These are phyloP conservation scores for Onygenales sp. DNA, from an alignment of 2,329 filamentous ascomycete genomes.

Conservation along the genomic window DNA sequence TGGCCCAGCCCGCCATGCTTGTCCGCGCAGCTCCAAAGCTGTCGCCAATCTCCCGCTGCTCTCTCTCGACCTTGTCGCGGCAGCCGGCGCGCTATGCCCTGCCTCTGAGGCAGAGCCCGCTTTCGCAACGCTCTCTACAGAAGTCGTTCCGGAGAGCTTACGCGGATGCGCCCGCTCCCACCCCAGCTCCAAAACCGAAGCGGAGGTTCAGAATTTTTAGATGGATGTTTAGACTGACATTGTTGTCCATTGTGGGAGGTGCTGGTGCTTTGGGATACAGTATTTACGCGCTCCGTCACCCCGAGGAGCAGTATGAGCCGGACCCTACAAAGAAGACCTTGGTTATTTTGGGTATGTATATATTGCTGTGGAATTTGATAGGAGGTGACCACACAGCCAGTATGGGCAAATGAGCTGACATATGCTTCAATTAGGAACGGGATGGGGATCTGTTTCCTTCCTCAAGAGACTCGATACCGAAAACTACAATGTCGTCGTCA, in stretches of 20 bases:
- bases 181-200: slow-evolving; percentile 32
- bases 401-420: slow-evolving; percentile 9
- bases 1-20: slow-evolving; percentile 24
- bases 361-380: slow-evolving; percentile 1
- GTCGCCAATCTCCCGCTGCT: slow-evolving; percentile 27
- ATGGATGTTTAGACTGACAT: slow-evolving; percentile 76
- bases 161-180: slow-evolving; percentile 35
- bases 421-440: slow-evolving; percentile 58
- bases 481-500: slow-evolving; percentile 97
- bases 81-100: slow-evolving; percentile 18
- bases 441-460: slow-evolving; percentile 92
- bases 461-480: slow-evolving; percentile 98
- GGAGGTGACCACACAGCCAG: neutral
- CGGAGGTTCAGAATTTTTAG: slow-evolving; percentile 61
- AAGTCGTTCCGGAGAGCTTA: slow-evolving; percentile 38
- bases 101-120: slow-evolving; percentile 16
- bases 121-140: slow-evolving; percentile 18
- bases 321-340: slow-evolving; percentile 94
- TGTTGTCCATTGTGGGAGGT: slow-evolving; percentile 61
- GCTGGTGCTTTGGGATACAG: slow-evolving; percentile 66
- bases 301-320: slow-evolving; percentile 64
- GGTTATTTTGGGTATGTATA: slow-evolving; percentile 71
- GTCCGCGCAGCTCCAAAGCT: slow-evolving; percentile 23
- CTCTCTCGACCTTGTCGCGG: slow-evolving; percentile 22
- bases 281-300: slow-evolving; percentile 75